Conservation (phyloP, 208 protist species). For the Eutreptiella sp. region DNA sequence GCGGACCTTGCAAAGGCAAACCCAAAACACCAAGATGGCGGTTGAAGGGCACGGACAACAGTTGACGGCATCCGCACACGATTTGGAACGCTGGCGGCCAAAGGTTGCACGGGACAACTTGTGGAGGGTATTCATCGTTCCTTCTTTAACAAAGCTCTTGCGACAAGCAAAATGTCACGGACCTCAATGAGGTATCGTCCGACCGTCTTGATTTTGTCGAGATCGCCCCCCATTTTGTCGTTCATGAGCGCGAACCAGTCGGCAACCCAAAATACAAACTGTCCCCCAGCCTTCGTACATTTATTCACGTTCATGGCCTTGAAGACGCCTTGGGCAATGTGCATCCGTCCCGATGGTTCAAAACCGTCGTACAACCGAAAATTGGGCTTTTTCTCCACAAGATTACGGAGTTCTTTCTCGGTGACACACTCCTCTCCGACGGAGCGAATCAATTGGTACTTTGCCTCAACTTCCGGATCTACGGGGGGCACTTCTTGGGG, state of each 20-base stretch:
- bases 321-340: conserved; percentile 98
- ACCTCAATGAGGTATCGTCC: conserved; percentile 95
- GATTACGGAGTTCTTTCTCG: conserved; percentile 74
- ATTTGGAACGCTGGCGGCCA: too few species aligned
- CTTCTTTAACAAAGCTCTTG: too few species aligned
- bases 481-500: too few species aligned
- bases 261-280: conserved; percentile 99
- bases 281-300: conserved; percentile 85
- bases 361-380: conserved; percentile 98
- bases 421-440: conserved; percentile 94
- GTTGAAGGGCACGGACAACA: too few species aligned
- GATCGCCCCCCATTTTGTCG: conserved; percentile 97
- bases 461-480: too few species aligned
- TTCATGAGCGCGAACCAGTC: conserved; percentile 99
- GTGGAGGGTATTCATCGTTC: too few species aligned
- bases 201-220: conserved; percentile 93
- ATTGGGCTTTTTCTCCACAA: conserved; percentile 81
- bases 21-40: too few species aligned
- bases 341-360: conserved; percentile 98
- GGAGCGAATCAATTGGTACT: conserved; percentile 70
- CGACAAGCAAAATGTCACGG: too few species aligned
- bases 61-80: too few species aligned
- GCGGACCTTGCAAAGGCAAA: too few species aligned
- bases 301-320: conserved; percentile 99
- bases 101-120: too few species aligned